phyloP scores from a whole-genome alignment of 1,284 basidiomycete genomes.

The Cutaneotrichosporon sp. region DNA sequence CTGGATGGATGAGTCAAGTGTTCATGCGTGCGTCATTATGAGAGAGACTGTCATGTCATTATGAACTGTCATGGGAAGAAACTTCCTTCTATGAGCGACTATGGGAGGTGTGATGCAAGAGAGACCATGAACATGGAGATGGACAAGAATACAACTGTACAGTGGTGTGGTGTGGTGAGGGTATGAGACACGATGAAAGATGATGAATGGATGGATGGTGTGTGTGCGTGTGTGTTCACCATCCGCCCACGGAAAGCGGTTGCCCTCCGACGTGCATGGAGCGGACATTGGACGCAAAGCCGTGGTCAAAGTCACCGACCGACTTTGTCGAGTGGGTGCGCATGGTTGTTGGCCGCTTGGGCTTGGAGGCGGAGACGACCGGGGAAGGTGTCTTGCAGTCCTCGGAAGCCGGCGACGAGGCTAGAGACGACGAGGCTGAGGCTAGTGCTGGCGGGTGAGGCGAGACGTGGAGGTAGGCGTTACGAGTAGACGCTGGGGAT shows the following conservation, averaged over 20 bases:
- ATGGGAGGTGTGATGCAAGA: constrained; percentile 1
- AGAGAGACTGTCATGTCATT: constrained; percentile 3
- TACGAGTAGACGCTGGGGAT: constrained; percentile 8
- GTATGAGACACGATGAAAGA: background rate
- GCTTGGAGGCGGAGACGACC: constrained; percentile 25
- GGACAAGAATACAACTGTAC: constrained; percentile 22
- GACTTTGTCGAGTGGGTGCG: constrained; percentile 7
- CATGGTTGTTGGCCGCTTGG: constrained; percentile 11
- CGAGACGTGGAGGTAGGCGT: constrained; percentile 18
- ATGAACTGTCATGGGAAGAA: constrained; percentile 6
- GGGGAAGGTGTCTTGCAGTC: constrained; percentile 47
- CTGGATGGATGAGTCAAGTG: too few relatives aligned
- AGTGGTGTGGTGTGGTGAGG: constrained; percentile 8
- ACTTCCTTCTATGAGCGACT: constrained; percentile 8
- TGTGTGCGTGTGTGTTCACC: constrained; percentile 6
- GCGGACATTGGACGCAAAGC: constrained; percentile 7
- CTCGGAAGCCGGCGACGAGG: constrained; percentile 42
- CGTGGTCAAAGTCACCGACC: constrained; percentile 14
- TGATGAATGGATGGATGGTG: background rate
- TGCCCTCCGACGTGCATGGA: constrained; percentile 11
- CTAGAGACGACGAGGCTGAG: constrained; percentile 39
- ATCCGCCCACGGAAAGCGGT: constrained; percentile 16
- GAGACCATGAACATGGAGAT: constrained; percentile 4
- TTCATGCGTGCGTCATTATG: too few relatives aligned
- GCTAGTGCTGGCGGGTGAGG: constrained; percentile 34